These are phyloP conservation scores for Hyphopichia khmerensis DNA, from an alignment of 1,139 yeast species.

Conservation along the genomic window DNA sequence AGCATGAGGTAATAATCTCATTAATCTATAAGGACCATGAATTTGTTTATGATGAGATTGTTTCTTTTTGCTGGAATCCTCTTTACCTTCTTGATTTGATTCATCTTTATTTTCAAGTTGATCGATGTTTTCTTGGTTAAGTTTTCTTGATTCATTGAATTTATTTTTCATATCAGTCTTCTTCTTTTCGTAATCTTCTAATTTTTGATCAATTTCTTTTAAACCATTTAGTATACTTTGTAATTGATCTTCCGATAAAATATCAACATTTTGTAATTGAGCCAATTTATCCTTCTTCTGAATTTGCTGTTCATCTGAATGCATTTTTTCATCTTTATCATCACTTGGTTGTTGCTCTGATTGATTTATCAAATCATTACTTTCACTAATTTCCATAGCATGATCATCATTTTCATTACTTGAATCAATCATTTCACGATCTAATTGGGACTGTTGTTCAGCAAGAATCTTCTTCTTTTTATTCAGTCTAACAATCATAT, in stretches of 20 bases:
- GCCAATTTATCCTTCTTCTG: slow-evolving; percentile 5
- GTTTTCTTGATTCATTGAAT: slow-evolving; percentile 23
- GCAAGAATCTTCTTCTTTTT: slow-evolving; percentile 33
- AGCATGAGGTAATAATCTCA: slow-evolving; percentile 84
- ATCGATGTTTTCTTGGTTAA: slow-evolving; percentile 1
- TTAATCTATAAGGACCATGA: slow-evolving; percentile 84
- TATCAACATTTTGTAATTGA: slow-evolving; percentile 8
- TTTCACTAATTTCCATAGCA: background rate
- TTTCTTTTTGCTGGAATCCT: slow-evolving; percentile 23
- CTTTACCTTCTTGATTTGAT: slow-evolving; percentile 8
- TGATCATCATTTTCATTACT: slow-evolving; percentile 6
- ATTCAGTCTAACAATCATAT: slow-evolving; percentile 43
- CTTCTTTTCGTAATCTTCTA: slow-evolving; percentile 37
- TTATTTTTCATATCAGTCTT: slow-evolving; percentile 36
- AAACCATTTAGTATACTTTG: slow-evolving; percentile 33
- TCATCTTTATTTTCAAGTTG: slow-evolving; percentile 7
- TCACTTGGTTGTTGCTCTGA: background rate
- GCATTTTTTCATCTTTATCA: slow-evolving; percentile 1
- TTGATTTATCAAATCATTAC: slow-evolving; percentile 4
- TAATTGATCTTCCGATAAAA: slow-evolving; percentile 33
- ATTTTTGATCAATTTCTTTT: slow-evolving; percentile 34
- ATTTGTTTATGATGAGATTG: slow-evolving; percentile 41
- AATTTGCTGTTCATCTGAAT: background rate
- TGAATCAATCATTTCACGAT: slow-evolving; percentile 7
- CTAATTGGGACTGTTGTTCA: slow-evolving; percentile 5